These are phyloP conservation scores for Carpinus fangiana DNA, from an alignment of 306 rosid genomes.

Conservation along the genomic window DNA sequence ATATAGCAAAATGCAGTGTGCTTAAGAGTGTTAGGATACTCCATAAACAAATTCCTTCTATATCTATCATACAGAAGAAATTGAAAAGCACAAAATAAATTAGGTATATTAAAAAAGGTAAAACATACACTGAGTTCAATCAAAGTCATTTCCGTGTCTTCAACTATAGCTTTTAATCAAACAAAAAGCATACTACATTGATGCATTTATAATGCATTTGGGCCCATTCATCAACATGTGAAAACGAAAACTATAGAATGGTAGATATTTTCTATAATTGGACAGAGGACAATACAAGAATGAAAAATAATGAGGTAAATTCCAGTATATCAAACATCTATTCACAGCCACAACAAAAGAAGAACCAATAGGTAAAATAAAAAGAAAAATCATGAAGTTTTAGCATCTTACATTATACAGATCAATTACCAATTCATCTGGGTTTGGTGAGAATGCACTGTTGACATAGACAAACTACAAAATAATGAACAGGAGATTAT, in stretches of 20 bases:
- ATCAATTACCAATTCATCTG: constrained; percentile 86
- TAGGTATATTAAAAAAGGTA: background rate
- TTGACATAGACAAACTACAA: constrained; percentile 91
- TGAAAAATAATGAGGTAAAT: background rate
- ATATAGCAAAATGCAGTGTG: background rate
- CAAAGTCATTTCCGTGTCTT: background rate
- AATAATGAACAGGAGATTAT: constrained; percentile 26
- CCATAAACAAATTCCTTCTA: background rate
- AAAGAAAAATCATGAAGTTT: background rate
- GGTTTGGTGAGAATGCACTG: constrained; percentile 92
- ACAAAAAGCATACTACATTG: background rate
- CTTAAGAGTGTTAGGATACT: background rate
- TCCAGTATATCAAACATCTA: background rate
- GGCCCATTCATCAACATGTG: background rate
- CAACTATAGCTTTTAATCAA: background rate
- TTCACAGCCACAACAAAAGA: background rate
- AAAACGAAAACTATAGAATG: background rate
- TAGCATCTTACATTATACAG: constrained; percentile 70
- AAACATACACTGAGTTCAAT: background rate
- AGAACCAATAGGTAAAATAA: background rate
- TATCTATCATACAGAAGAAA: background rate
- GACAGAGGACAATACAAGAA: background rate
- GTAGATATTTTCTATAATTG: background rate
- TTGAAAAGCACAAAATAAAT: background rate
- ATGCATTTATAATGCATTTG: background rate